Evolutionary conservation across 2,329 filamentous ascomycete genomes (phyloP).

Genomic region (Ophiosphaerella herpotricha): DNA sequence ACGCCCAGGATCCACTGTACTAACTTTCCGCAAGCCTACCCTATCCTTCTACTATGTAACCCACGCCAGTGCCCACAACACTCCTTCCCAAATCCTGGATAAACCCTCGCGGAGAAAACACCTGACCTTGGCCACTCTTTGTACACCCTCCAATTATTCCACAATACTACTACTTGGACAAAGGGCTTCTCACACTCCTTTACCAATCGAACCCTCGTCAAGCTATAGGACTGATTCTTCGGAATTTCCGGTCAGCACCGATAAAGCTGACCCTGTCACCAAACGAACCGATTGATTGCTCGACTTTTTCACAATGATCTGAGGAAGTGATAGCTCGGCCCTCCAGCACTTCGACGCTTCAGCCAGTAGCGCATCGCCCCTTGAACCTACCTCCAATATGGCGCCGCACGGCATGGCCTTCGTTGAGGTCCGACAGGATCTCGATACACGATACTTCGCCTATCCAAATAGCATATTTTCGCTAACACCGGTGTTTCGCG

Average conservation of each 20-base stretch:
- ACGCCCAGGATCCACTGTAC: conserved; percentile 6
- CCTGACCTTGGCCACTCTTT: conserved; percentile 10
- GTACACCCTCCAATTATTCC: conserved; percentile 3
- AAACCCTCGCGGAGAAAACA: conserved; percentile 5
- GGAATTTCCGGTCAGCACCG: conserved; percentile 5
- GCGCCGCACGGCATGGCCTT: conserved; percentile 12
- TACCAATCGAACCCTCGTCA: not conserved
- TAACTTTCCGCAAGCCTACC: conserved; percentile 2
- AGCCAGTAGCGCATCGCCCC: not conserved
- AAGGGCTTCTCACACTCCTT: not conserved
- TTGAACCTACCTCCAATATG: conserved; percentile 11
- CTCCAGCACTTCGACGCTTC: not conserved
- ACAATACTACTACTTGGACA: conserved; percentile 4
- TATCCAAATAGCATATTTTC: conserved; percentile 40
- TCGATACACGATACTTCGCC: conserved; percentile 27
- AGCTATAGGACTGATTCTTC: conserved; percentile 2
- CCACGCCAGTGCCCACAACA: conserved; percentile 7
- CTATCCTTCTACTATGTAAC: conserved; percentile 3
- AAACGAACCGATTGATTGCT: conserved; percentile 8
- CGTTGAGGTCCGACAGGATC: conserved; percentile 7
- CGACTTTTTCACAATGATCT: conserved; percentile 20
- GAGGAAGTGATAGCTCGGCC: conserved; percentile 10
- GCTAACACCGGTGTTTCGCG: conserved; percentile 33
- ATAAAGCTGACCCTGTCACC: not conserved
- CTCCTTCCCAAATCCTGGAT: conserved; percentile 3